Conservation (phyloP, 1,284 basidiomycete genomes). For the Leccinum angustisporum region DNA sequence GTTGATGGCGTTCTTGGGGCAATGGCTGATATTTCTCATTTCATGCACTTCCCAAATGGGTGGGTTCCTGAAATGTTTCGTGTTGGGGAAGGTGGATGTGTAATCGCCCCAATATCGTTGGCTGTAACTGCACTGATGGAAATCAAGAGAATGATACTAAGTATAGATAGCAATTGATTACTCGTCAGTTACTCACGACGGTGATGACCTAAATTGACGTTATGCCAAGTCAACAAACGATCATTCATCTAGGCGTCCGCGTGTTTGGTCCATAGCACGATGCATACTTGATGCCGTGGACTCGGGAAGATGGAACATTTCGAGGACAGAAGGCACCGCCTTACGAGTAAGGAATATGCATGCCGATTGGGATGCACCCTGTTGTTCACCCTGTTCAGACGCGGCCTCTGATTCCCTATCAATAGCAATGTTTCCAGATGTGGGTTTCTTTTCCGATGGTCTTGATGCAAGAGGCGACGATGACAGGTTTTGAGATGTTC, state of each 20-base stretch:
- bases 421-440: background rate
- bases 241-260: conserved; percentile 24
- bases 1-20: background rate
- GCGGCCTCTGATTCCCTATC: conserved; percentile 2
- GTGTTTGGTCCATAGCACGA: conserved; percentile 64
- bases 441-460: conserved; percentile 24
- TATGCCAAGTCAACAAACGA: background rate
- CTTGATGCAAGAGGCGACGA: background rate
- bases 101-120: conserved; percentile 12
- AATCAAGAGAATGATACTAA: conserved; percentile 1
- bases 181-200: conserved; percentile 14
- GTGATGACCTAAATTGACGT: background rate
- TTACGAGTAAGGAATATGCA: conserved; percentile 50
- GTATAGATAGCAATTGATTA: conserved; percentile 10
- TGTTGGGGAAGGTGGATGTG: background rate
- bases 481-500: background rate
- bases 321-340: conserved; percentile 52
- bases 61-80: background rate
- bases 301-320: conserved; percentile 46
- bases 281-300: conserved; percentile 52
- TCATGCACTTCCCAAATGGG: background rate
- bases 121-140: conserved; percentile 1
- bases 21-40: background rate
- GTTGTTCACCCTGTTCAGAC: background rate
- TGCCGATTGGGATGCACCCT: conserved; percentile 9